Conservation (phyloP, 768 basidiomycete species). For the Boletus huronensis region DNA sequence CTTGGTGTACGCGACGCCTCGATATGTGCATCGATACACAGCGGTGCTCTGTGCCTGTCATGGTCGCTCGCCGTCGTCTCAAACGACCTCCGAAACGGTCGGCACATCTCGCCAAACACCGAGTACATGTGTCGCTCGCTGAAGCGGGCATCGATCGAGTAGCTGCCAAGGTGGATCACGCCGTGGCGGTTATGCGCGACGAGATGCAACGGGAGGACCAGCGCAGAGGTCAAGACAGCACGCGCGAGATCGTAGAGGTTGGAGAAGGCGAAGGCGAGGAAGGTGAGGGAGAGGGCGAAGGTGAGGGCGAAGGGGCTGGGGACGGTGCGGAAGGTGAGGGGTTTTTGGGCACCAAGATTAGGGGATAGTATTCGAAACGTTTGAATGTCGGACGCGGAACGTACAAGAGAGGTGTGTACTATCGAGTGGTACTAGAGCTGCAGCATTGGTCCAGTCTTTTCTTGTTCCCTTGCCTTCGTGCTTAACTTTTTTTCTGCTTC, state of each 20-base stretch:
- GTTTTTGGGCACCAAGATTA: conserved; percentile 26
- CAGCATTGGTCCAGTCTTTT: too few relatives aligned
- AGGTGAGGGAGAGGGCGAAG: conserved; percentile 17
- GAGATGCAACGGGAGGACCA: conserved; percentile 71
- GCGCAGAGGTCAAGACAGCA: conserved; percentile 15
- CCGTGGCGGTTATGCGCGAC: conserved; percentile 77
- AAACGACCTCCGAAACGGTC: conserved; percentile 80
- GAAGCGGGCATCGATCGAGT: conserved; percentile 85
- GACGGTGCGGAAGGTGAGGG: conserved; percentile 33
- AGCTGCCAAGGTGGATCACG: conserved; percentile 79
- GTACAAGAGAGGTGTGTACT: neutral
- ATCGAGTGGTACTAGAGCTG: too few relatives aligned
- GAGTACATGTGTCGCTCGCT: conserved; percentile 79
- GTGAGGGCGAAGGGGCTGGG: conserved; percentile 20
- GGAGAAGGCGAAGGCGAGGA: conserved; percentile 27
- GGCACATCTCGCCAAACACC: conserved; percentile 78
- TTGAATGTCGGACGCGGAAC: neutral
- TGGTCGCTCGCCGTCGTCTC: conserved; percentile 91
- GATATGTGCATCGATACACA: conserved; percentile 26
- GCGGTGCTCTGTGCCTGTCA: conserved; percentile 94
- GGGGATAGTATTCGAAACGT: conserved; percentile 3
- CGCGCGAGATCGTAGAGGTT: conserved; percentile 19
- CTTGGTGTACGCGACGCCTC: neutral
- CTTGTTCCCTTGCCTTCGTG: neutral
- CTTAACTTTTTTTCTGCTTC: neutral